Evolutionary conservation across 345 rosid genomes (phyloP), one percentile per base, ranked within the genome.

Genomic region (Kernera saxatilis): DNA sequence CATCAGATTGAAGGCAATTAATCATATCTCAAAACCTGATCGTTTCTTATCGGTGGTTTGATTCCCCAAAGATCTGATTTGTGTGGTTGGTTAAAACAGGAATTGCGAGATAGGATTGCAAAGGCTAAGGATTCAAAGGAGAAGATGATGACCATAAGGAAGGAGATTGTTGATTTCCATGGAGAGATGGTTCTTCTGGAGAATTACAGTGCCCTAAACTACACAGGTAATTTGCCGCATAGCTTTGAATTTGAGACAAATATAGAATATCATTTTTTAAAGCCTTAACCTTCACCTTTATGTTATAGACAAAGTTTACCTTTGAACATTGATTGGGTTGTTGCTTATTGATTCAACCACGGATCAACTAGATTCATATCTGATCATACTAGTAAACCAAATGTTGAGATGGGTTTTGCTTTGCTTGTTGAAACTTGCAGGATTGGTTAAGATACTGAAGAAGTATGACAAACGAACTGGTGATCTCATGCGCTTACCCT

Each of bases 121-220:
- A 86, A 79, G 48, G 75, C 93, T 14, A 89, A 78, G 62, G 79
- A 81, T 61, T 89, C 77, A 5, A 69, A 44, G 54, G 89, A 89
- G 67, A 88, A 87, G 80, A 81, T 84, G 79, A 81, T 84, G 1
- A 86, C 49, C 33, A 87, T 88, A 51, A 73, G 87, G 67, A 92
- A 86, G 55, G 97, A 94, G 70, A 89, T 94, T 55, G 96, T 89
- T 30, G 99, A 89, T 69, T 87, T 94, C 64, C 99, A 92, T 23
- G 98, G 99, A 33, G 99, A 94, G 72, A 94, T 94, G 99, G 97
- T 94, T 71, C 78, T 94, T 64, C 82, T 94, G 27, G 98, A 91
- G 83, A 94, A 92, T 65, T 94, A 94, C 49, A 94, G 99, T 68
- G 92, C 98, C 60, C 96, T 94, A n/a, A 94, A 94, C 71, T 92